Evolutionary conservation across 139 green algal species (phyloP), one percentile per base, ranked within the genome.

Genomic region (Tetratostichococcus sp.): DNA sequence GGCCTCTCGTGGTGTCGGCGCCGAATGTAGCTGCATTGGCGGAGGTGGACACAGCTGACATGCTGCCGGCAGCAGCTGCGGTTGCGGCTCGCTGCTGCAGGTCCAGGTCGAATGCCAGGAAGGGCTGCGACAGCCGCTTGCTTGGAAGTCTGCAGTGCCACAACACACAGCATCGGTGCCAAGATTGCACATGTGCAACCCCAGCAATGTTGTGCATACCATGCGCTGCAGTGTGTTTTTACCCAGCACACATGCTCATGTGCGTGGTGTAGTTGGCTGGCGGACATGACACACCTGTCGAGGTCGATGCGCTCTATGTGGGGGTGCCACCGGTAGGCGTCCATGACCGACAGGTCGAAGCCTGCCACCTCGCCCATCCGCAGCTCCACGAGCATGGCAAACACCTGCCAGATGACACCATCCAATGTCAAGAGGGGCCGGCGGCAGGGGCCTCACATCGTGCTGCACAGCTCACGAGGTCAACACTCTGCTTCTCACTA

Each of bases 311-410:
- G 75, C 71, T 92, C 86, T 3, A 71, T 11, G 16, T 79, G 59
- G 19, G 90, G 88, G 72, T 91, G 79, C 90, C 90, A 95, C 28
- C 83, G 82, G 81, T 93, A 95, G 22, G 57, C 26, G 75, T 93
- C 89, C 50, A 95, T 65, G 3, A 65, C 34, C 1, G 74, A 81
- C 30, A 95, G 69, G 75, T 95, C 84, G 69, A 95, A 93, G 17
- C 89, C 90, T 26, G 30, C 71, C 11, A 90, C 80, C 1, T 79
- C 19, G 1, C 66, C 33, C 16, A 87, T 67, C 4, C 72, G 66
- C 42, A 90, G 33, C 32, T 87, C 80, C 31, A 90, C 34, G 43
- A 93, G 77, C 75, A 70, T 35, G 1, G 72, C 88, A 21, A 66
- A 79, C 25, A 91, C 80, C 65, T 77, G 70, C 28, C 6, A 4